phyloP scores from a whole-genome alignment of 192 early-diverging fungal genomes.

The Cladochytrium replicatum region DNA sequence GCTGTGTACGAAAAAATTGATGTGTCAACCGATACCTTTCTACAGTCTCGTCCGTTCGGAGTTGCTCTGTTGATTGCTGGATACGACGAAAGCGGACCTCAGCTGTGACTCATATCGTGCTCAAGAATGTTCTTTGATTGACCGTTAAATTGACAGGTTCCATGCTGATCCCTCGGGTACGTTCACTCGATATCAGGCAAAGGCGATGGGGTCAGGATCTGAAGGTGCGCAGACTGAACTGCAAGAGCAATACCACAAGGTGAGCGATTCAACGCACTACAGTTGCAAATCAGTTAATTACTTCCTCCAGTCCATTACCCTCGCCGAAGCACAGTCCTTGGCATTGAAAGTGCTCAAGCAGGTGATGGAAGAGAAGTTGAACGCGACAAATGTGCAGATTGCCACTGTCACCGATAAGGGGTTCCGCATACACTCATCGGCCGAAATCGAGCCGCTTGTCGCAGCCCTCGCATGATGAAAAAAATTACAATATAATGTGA shows the following conservation, averaged over 20 bases:
- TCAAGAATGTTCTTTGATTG: neutral
- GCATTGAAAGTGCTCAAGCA: slow-evolving; percentile 95
- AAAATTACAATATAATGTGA: neutral
- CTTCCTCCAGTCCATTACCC: slow-evolving; percentile 55
- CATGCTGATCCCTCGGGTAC: slow-evolving; percentile 98
- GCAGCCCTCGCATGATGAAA: slow-evolving; percentile 18
- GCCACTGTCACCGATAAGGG: slow-evolving; percentile 76
- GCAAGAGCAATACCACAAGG: slow-evolving; percentile 92
- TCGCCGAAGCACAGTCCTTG: slow-evolving; percentile 78
- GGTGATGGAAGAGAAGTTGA: slow-evolving; percentile 99
- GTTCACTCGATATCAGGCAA: slow-evolving; percentile 88
- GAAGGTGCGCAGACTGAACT: slow-evolving; percentile 97
- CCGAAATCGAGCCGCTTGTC: slow-evolving; percentile 54
- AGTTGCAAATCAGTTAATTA: neutral
- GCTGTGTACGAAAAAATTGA: neutral
- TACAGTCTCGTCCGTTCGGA: slow-evolving; percentile 91
- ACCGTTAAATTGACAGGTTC: slow-evolving; percentile 39
- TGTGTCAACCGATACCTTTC: neutral
- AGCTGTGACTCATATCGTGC: slow-evolving; percentile 59
- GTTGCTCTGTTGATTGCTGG: slow-evolving; percentile 98
- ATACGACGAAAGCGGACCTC: slow-evolving; percentile 91
- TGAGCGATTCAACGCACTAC: too few relatives aligned
- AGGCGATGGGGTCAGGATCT: slow-evolving; percentile 97
- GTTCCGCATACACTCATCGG: slow-evolving; percentile 70
- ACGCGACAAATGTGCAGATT: slow-evolving; percentile 88